Base-by-base conservation (phyloP, 495 filamentous ascomycete species). In the Penicillium manginii region DNA sequence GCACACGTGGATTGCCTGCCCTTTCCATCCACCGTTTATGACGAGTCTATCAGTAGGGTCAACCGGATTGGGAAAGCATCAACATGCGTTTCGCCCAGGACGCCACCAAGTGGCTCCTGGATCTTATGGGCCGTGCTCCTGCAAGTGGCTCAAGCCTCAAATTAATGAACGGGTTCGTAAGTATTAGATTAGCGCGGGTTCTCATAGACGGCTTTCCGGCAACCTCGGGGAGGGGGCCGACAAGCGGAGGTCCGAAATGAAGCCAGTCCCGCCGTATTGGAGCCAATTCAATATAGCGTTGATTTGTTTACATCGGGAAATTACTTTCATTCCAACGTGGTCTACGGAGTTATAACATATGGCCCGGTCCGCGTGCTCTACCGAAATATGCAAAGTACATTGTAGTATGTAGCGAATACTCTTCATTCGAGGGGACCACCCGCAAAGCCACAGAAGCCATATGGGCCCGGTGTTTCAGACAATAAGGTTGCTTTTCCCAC, bases 401-500 rank as follows among this genome's bases (percentile, higher is more conserved):
- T 39, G 32, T 32, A 7, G 18, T 46, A 45, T 33, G 45, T 21
- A 32, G 26, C 10, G 45, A 9, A 23, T 23, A 1, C 10, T 9
- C 11, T 47, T 26, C 21, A 18, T 12, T 19, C 18, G 7, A 45
- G 40, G 9, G 21, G 21, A 47, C 10, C 7, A 26, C 21, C 3
- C 10, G 23, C 48, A 40, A 57, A 66, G 62, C 63, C 60, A 66
- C 63, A 48, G 19, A 59, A 35, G 63, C 66, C 63, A 66, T 66
- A 69, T 69, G 64, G 60, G 47, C 5, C 55, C 52, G 43, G 39
- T 50, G 66, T 69, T 69, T 69, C 66, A 69, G 66, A 64, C 59
- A 52, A 58, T 62, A 57, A 60, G 56, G 53, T 69, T 67, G 48
- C 55, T 64, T 61, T 59, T 69, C 55, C 65, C 60, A 67, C 62